A percentile compares a stretch with the other conserved stretches of the same genome.
Conservation (phyloP, 257 asterid genomes). For the Anisodus acutangulus region DNA sequence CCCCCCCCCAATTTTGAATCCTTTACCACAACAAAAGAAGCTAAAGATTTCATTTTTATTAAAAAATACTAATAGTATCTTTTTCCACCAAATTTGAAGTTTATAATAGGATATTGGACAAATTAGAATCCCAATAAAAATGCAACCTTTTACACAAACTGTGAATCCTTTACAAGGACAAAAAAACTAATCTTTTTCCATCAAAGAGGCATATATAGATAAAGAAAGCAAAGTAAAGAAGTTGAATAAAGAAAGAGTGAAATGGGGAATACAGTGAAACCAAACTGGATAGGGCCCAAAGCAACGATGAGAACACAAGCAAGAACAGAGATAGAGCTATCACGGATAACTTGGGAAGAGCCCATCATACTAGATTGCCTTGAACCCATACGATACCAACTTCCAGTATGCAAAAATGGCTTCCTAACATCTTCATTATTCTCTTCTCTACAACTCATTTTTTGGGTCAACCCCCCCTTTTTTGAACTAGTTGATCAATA, state of each 20-base stretch:
- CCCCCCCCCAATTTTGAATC: constrained; percentile 10
- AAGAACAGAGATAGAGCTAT: constrained; percentile 73
- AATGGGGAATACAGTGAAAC: constrained; percentile 68
- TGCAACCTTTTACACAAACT: no score
- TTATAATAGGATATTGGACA: not conserved
- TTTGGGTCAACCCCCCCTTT: not conserved
- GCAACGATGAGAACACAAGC: constrained; percentile 81
- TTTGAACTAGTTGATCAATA: no score
- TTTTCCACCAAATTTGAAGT: not conserved
- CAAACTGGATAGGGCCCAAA: constrained; percentile 38
- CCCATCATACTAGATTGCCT: constrained; percentile 46
- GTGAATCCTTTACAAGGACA: no score
- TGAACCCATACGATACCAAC: constrained; percentile 86
- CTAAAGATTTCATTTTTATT: not conserved
- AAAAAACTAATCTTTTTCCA: no score
- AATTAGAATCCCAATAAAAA: no score
- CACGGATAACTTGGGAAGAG: constrained; percentile 71
- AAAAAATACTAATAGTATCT: not conserved
- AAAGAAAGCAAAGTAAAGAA: not conserved
- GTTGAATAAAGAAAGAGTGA: not conserved
- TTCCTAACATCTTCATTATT: constrained; percentile 66
- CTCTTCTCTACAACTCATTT: constrained; percentile 87
- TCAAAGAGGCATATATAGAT: no score
- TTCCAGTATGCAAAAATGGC: constrained; percentile 83
- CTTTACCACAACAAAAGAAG: not conserved